These are phyloP conservation scores for Boletus insuetus DNA, from an alignment of 768 basidiomycete species.

Conservation along the genomic window DNA sequence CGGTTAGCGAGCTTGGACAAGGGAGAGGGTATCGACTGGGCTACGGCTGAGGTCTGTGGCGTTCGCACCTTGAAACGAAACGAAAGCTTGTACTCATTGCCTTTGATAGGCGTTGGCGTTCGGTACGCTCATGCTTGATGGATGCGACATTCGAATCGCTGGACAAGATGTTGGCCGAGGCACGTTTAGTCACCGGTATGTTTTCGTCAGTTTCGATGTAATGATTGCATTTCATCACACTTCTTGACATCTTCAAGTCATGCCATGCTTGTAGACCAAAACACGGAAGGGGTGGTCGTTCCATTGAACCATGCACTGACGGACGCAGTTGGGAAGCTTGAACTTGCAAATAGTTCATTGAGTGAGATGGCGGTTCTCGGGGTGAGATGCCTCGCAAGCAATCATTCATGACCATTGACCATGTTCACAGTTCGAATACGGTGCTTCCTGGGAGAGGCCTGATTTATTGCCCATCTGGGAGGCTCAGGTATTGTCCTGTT, in stretches of 20 bases:
- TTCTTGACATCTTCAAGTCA: constrained; percentile 43
- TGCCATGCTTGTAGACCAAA: constrained; percentile 90
- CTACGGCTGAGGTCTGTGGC: constrained; percentile 73
- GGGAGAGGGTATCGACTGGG: constrained; percentile 81
- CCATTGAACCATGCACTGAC: constrained; percentile 71
- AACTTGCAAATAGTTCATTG: constrained; percentile 90
- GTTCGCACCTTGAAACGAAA: background rate
- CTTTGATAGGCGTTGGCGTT: constrained; percentile 72
- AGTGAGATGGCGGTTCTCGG: constrained; percentile 90
- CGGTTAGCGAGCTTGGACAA: constrained; percentile 66
- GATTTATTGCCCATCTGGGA: constrained; percentile 87
- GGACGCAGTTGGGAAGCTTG: constrained; percentile 61
- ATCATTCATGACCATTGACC: background rate
- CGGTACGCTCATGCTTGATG: constrained; percentile 80
- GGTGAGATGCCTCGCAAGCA: constrained; percentile 40
- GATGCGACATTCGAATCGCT: constrained; percentile 82
- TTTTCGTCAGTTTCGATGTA: background rate
- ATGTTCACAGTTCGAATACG: constrained; percentile 76
- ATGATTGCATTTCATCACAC: background rate
- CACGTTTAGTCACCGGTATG: constrained; percentile 77
- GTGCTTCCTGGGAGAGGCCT: constrained; percentile 85
- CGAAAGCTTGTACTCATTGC: background rate
- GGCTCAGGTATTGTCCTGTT: constrained; percentile 57
- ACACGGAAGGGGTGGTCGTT: constrained; percentile 73
- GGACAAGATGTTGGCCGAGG: constrained; percentile 93